A percentile compares a stretch with the other conserved stretches of the same genome.
Evolutionary conservation across 805 yeast genomes (phyloP).

Genomic region (Nakazawaea molendinolei): DNA sequence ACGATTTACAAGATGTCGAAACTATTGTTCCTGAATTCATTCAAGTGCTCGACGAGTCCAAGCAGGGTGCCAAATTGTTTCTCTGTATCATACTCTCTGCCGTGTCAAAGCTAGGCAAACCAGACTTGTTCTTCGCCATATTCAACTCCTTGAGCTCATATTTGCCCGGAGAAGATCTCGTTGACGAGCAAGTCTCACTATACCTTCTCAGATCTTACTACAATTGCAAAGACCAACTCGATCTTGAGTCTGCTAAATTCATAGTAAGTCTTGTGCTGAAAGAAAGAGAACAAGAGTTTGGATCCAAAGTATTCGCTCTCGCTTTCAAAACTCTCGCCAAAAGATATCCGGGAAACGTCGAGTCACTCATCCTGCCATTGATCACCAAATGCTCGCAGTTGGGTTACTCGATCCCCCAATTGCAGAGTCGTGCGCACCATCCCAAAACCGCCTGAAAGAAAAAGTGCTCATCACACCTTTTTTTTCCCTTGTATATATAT

Average conservation of each 20-base stretch:
- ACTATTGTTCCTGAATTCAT: too few species aligned
- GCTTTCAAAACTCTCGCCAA: not conserved
- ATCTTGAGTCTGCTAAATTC: conserved; percentile 3
- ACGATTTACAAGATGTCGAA: not conserved
- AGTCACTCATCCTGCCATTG: too few species aligned
- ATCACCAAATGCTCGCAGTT: too few species aligned
- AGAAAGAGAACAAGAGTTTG: not conserved
- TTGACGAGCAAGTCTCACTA: not conserved
- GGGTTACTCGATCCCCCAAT: too few species aligned
- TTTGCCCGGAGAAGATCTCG: not conserved
- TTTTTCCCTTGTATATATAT: too few species aligned
- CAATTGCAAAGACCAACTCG: not conserved
- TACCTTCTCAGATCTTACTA: conserved; percentile 6
- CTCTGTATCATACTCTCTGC: not conserved
- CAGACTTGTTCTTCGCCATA: conserved; percentile 1
- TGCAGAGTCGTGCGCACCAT: too few species aligned
- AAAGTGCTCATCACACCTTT: too few species aligned
- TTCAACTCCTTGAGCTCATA: not conserved
- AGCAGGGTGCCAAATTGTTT: conserved; percentile 4
- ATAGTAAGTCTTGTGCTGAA: not conserved
- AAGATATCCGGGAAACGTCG: not conserved
- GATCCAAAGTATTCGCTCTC: not conserved
- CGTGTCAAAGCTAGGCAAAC: conserved; percentile 3
- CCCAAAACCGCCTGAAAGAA: too few species aligned
- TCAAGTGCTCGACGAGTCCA: not conserved